A percentile compares a stretch with the other conserved stretches of the same genome.
Evolutionary conservation across 495 filamentous ascomycete species (phyloP).

Genomic region (Pyrenula aspistea): DNA sequence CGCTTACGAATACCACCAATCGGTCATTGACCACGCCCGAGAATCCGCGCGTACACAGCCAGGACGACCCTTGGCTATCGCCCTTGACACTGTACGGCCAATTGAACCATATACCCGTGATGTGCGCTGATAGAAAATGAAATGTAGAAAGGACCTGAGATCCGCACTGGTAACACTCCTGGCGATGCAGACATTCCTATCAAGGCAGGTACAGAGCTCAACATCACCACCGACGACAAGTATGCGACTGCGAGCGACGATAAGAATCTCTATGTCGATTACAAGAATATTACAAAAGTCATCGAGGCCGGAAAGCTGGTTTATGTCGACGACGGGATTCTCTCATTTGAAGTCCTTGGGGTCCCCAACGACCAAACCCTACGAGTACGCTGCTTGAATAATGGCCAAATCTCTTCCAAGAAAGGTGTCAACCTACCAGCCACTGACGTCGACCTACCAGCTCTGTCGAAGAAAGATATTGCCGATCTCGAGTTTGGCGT

Average conservation of each 20-base stretch:
- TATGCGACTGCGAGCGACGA: conserved; percentile 74
- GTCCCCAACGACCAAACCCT: conserved; percentile 82
- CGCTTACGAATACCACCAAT: conserved; percentile 91
- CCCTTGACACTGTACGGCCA: conserved; percentile 69
- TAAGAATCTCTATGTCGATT: conserved; percentile 73
- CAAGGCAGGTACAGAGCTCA: conserved; percentile 65
- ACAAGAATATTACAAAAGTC: conserved; percentile 97
- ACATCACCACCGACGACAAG: conserved; percentile 95
- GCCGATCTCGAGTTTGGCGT: conserved; percentile 87
- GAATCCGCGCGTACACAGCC: conserved; percentile 61
- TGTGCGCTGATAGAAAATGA: background rate
- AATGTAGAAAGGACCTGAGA: conserved; percentile 84
- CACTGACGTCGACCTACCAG: conserved; percentile 95
- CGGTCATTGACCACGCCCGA: conserved; percentile 88
- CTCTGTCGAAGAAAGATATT: conserved; percentile 97
- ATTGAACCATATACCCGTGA: background rate
- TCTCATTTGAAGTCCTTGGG: conserved; percentile 86
- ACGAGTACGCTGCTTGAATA: conserved; percentile 76
- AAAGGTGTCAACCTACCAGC: conserved; percentile 99
- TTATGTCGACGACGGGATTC: conserved; percentile 96
- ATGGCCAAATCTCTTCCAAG: conserved; percentile 93
- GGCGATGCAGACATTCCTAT: conserved; percentile 82
- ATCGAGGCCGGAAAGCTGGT: conserved; percentile 87
- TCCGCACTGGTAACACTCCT: conserved; percentile 87
- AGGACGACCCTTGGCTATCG: conserved; percentile 89